Conservation (phyloP, 2,329 filamentous ascomycete genomes). For the Acephala macrosclerotiorum region DNA sequence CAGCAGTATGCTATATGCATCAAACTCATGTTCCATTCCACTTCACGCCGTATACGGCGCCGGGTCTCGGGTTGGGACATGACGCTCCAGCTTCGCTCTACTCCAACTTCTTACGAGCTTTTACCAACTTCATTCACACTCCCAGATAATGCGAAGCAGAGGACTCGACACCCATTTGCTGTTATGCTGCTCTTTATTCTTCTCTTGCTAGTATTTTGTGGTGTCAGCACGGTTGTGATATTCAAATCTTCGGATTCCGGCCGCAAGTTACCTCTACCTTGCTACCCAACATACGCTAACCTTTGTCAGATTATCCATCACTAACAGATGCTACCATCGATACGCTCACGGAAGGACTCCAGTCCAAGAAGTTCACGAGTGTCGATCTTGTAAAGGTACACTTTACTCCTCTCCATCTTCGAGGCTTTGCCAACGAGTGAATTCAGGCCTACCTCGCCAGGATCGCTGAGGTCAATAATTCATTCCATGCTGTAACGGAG, state of each 20-base stretch:
- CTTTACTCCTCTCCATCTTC: too few relatives aligned
- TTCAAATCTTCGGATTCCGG: neutral
- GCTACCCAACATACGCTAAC: too few relatives aligned
- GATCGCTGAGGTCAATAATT: conserved; percentile 35
- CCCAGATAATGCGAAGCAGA: neutral
- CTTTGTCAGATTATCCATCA: neutral
- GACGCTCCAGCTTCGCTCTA: neutral
- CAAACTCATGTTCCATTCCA: too few relatives aligned
- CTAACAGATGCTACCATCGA: neutral
- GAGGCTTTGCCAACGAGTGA: too few relatives aligned
- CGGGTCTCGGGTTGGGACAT: neutral
- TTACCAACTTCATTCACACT: neutral
- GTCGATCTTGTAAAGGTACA: neutral
- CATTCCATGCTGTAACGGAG: conserved; percentile 40
- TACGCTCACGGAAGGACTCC: neutral
- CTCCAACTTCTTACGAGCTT: neutral
- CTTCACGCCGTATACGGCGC: too few relatives aligned
- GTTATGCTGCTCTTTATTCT: neutral
- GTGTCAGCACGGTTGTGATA: neutral
- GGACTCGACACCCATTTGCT: neutral
- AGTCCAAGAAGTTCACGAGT: neutral
- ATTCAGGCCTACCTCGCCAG: conserved; percentile 36
- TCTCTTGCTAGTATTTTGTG: neutral
- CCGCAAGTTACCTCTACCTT: too few relatives aligned
- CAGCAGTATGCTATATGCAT: too few relatives aligned